A percentile compares a stretch with the other conserved stretches of the same genome.
These are phyloP conservation scores for Scytalidium sp. DNA, from an alignment of 2,329 filamentous ascomycete species.

Conservation along the genomic window DNA sequence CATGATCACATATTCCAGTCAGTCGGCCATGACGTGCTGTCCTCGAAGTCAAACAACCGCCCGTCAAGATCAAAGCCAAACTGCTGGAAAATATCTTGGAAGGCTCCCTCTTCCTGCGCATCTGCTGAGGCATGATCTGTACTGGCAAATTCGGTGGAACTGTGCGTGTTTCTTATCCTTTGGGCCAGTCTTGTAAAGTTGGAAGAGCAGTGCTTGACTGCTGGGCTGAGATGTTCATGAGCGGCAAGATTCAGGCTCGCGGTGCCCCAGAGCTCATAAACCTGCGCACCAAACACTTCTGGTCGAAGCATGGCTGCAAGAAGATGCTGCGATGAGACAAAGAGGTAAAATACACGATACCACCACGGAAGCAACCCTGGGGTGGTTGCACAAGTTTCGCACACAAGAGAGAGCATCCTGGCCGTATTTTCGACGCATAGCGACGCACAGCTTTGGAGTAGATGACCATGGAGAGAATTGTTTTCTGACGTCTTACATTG, in stretches of 20 bases:
- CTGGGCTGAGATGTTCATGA: constrained; percentile 32
- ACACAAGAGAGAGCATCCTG: constrained; percentile 27
- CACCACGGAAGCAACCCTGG: constrained; percentile 28
- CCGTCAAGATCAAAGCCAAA: no score
- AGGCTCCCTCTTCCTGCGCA: no score
- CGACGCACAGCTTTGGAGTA: constrained; percentile 30
- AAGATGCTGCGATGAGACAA: background rate
- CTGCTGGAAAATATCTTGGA: no score
- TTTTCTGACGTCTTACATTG: constrained; percentile 16
- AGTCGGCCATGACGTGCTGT: no score
- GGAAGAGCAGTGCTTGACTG: constrained; percentile 29
- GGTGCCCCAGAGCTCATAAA: background rate
- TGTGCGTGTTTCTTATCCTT: no score
- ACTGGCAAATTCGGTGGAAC: no score
- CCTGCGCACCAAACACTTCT: background rate
- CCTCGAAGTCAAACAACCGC: no score
- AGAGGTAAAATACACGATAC: constrained; percentile 4
- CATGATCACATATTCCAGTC: no score
- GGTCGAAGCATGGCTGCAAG: constrained; percentile 2
- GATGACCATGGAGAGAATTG: constrained; percentile 15
- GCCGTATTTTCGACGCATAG: constrained; percentile 33
- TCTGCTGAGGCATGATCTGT: no score
- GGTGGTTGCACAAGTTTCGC: constrained; percentile 30
- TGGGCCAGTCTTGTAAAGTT: constrained; percentile 32
- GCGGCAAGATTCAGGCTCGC: constrained; percentile 23